Evolutionary conservation across 441 rosid species (phyloP).

Genomic region (Syzygium syzygioides): DNA sequence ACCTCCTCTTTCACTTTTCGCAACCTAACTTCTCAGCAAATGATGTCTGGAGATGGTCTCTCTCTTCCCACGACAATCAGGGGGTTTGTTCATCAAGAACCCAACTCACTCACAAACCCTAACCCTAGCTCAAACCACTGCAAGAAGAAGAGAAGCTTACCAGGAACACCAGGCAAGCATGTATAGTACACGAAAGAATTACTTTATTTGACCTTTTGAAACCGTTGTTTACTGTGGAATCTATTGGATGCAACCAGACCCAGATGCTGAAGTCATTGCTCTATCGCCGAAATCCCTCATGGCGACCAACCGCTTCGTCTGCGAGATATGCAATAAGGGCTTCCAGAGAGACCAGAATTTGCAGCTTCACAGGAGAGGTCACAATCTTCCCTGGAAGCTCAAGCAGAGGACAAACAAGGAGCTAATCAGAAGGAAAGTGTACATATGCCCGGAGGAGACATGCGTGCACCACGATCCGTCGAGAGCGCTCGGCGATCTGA

Average conservation of each 20-base stretch:
- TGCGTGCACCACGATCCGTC: conserved; percentile 4
- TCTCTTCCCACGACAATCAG: background rate
- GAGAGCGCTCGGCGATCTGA: background rate
- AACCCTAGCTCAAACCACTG: background rate
- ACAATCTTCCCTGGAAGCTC: conserved; percentile 5
- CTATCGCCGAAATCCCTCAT: background rate
- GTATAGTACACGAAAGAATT: background rate
- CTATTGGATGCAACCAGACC: background rate
- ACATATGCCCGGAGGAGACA: background rate
- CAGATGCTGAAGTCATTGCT: background rate
- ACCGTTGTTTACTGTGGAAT: background rate
- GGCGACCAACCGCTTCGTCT: conserved; percentile 3
- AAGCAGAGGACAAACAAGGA: conserved; percentile 2
- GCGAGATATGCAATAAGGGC: background rate
- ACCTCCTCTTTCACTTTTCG: background rate
- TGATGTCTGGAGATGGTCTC: background rate
- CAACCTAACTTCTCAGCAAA: background rate
- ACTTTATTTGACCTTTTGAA: background rate
- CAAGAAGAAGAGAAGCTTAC: conserved; percentile 4
- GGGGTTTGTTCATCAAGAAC: background rate
- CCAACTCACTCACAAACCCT: background rate
- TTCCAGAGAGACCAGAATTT: background rate
- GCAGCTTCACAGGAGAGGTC: conserved; percentile 4
- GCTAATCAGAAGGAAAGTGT: background rate
- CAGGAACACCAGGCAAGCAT: conserved; percentile 1